Base-by-base conservation (phyloP, 1,284 basidiomycete genomes). In the Malassezia psittaci region DNA sequence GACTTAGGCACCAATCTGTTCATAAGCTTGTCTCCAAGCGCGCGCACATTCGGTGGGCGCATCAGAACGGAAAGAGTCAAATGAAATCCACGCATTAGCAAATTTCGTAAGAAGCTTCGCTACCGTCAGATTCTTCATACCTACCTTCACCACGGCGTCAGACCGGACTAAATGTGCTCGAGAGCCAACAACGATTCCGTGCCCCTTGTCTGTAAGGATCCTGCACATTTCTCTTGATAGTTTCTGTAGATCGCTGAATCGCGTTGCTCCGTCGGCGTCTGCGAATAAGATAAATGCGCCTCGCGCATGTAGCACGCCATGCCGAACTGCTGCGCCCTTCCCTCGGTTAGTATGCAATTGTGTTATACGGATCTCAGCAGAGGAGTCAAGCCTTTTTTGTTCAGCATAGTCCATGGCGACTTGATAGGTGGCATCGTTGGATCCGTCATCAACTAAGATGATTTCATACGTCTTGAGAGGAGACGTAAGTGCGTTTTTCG, bases 21-120 rank as follows among this genome's bases (percentile, higher is more conserved):
- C 21, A 45, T n/a, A 13, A n/a, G 13, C 19, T 21, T 37, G 18
- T 39, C 38, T 35, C 34, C 40, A 12, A 51, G 11, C 9, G 24
- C 55, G 5, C 2, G 49, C 9, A 66, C 51, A 2, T 61, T 60
- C 2, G 69, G 69, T 11, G 69, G 69, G 0, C 67, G 61, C 19
- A 68, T 54, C 11, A 70, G 61, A 11, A 71, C 35, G 12, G 59
- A 53, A 24, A 69, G 60, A 45, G 66, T 56, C 19, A 69, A 82
- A 75, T 94, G 90, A 59, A 96, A 82, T 11, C 83, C 83, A 67
- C 90, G 85, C 90, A 94, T 94, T 59, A 94, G 83, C 51, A 91
- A 77, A 69, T 94, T 96, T 19, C 90, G 84, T 16, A 94, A 72
- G 34, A 86, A 69, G 2, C 88, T 90, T 16, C 90, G 84, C 88